These are phyloP conservation scores for Boeremia exigua DNA, from an alignment of 2,329 filamentous ascomycete species.

Conservation along the genomic window DNA sequence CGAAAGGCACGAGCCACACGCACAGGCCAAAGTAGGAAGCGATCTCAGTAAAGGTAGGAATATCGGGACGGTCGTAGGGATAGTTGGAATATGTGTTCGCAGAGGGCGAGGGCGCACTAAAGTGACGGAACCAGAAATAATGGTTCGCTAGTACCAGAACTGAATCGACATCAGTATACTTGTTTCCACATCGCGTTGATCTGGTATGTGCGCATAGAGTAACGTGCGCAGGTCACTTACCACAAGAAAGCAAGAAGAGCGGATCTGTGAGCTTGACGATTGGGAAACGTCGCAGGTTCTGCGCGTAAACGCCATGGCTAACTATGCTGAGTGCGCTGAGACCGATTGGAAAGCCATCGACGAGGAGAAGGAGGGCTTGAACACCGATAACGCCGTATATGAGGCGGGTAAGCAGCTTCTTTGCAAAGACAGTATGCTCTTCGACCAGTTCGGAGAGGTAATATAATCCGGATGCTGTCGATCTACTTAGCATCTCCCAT, in stretches of 20 bases:
- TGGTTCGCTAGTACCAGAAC: constrained; percentile 87
- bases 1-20: constrained; percentile 95
- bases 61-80: constrained; percentile 66
- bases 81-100: constrained; percentile 61
- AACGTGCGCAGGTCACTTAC: constrained; percentile 55
- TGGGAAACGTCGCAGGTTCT: constrained; percentile 79
- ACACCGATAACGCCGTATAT: constrained; percentile 82
- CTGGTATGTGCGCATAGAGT: not conserved
- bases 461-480: constrained; percentile 88
- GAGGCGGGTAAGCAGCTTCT: constrained; percentile 80
- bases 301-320: constrained; percentile 84
- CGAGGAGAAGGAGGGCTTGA: constrained; percentile 74
- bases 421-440: constrained; percentile 92
- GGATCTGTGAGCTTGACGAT: constrained; percentile 88
- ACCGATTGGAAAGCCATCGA: constrained; percentile 85
- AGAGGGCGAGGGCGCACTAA: constrained; percentile 66
- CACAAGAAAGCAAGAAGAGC: constrained; percentile 81
- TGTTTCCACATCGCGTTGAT: not conserved
- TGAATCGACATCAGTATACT: constrained; percentile 43
- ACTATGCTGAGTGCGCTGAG: constrained; percentile 76
- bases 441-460: constrained; percentile 98
- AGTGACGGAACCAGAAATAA: constrained; percentile 95
- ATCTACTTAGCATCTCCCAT: constrained; percentile 1
- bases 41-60: constrained; percentile 91
- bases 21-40: constrained; percentile 95